Percentiles rank a stretch among this genome's conserved stretches.
phyloP scores from a whole-genome alignment of 2,329 filamentous ascomycete species.

The Neoscytalidium dimidiatum region DNA sequence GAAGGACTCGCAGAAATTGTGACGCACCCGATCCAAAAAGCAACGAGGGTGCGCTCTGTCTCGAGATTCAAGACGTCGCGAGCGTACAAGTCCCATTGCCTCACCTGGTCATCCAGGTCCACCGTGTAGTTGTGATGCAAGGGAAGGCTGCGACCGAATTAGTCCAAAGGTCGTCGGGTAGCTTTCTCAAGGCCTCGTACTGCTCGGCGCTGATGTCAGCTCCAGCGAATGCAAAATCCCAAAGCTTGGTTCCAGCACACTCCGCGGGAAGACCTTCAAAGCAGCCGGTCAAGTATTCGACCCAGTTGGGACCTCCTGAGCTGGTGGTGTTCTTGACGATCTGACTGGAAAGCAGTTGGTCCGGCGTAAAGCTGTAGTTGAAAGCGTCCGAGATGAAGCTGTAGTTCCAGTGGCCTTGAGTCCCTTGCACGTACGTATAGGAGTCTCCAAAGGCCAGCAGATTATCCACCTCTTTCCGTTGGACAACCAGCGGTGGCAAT shows the following conservation, averaged over 20 bases:
- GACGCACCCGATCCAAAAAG: slow-evolving; percentile 54
- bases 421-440: slow-evolving; percentile 57
- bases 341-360: slow-evolving; percentile 47
- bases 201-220: slow-evolving; percentile 50
- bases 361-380: slow-evolving; percentile 48
- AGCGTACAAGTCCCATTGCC: slow-evolving; percentile 51
- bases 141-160: slow-evolving; percentile 26
- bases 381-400: slow-evolving; percentile 58
- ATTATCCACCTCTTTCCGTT: background rate
- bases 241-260: slow-evolving; percentile 50
- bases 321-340: slow-evolving; percentile 56
- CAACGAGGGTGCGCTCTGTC: slow-evolving; percentile 46
- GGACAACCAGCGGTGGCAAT: background rate
- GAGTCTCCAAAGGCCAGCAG: slow-evolving; percentile 52
- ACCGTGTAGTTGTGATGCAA: slow-evolving; percentile 56
- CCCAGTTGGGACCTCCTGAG: slow-evolving; percentile 59
- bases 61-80: slow-evolving; percentile 28
- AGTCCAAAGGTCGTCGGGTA: slow-evolving; percentile 30
- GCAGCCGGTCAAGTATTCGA: slow-evolving; percentile 56
- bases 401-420: slow-evolving; percentile 52
- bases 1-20: too few species aligned
- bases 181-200: slow-evolving; percentile 25
- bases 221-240: slow-evolving; percentile 60
- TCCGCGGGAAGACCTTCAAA: slow-evolving; percentile 43
- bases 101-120: slow-evolving; percentile 52